These are phyloP conservation scores for Aspergillus uvarum DNA, from an alignment of 2,329 filamentous ascomycete species.

Conservation along the genomic window DNA sequence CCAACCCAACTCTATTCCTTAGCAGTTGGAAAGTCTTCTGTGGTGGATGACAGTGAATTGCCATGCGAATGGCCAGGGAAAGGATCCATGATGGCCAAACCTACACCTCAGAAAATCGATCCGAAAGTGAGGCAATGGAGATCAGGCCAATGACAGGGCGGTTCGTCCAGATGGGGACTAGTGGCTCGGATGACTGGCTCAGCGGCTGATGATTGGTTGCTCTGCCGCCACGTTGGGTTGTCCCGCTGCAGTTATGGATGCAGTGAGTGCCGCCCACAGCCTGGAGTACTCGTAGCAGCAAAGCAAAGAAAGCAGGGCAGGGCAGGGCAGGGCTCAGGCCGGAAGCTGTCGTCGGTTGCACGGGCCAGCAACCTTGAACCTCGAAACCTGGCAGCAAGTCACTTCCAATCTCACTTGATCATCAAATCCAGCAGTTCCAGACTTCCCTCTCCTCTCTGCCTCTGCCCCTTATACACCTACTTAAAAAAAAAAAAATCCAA, in stretches of 20 bases:
- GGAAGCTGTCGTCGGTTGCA: neutral
- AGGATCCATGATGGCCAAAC: neutral
- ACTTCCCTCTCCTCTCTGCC: neutral
- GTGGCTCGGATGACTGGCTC: constrained; percentile 19
- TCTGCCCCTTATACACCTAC: neutral
- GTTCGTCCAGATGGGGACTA: constrained; percentile 25
- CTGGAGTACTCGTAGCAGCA: no score
- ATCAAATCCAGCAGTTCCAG: neutral
- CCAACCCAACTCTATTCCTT: neutral
- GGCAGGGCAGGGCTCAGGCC: constrained; percentile 1
- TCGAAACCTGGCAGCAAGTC: no score
- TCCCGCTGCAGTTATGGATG: no score
- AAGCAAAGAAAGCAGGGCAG: neutral
- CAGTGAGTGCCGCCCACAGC: no score
- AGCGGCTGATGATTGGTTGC: constrained; percentile 15
- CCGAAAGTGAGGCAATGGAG: constrained; percentile 30
- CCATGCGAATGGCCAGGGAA: neutral
- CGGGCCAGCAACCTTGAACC: neutral
- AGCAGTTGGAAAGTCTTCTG: no score
- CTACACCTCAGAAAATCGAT: neutral
- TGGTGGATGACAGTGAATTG: no score
- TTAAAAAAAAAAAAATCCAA: neutral
- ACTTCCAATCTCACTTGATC: no score
- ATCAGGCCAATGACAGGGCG: constrained; percentile 20
- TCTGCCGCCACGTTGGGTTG: constrained; percentile 19